These are phyloP conservation scores for Phytophthora podocarpi DNA, from an alignment of 352 stramenopile species.

Conservation along the genomic window DNA sequence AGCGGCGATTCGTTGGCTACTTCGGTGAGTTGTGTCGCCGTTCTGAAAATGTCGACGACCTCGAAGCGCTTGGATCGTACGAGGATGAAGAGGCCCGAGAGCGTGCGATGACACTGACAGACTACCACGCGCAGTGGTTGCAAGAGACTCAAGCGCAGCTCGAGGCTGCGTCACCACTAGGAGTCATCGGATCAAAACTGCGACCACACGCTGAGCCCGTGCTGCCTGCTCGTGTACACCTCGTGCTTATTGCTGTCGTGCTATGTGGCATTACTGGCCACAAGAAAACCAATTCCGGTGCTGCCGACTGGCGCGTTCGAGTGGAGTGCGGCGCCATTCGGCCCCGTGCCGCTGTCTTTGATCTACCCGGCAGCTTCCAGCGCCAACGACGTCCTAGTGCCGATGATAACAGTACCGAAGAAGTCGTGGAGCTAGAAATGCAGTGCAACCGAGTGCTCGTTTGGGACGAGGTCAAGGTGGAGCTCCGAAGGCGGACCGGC, in stretches of 20 bases:
- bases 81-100: constrained; percentile 32
- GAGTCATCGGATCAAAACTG: neutral
- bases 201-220: constrained; percentile 33
- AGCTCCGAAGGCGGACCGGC: constrained; percentile 48
- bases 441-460: constrained; percentile 50
- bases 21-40: constrained; percentile 64
- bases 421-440: constrained; percentile 47
- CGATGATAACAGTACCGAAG: constrained; percentile 3
- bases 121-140: constrained; percentile 58
- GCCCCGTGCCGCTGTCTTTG: constrained; percentile 28
- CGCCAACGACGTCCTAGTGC: neutral
- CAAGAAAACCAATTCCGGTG: constrained; percentile 40
- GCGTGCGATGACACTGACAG: constrained; percentile 33
- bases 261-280: constrained; percentile 50
- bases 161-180: constrained; percentile 21
- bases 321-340: constrained; percentile 51
- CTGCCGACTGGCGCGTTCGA: constrained; percentile 55
- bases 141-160: constrained; percentile 36
- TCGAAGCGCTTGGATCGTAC: constrained; percentile 16
- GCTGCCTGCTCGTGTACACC: constrained; percentile 33
- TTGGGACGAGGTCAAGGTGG: constrained; percentile 68
- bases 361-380: constrained; percentile 31
- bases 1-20: constrained; percentile 80
- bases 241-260: constrained; percentile 49
- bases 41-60: constrained; percentile 18